These are phyloP conservation scores for Passalora sequoiae DNA, from an alignment of 2,329 filamentous ascomycete species.

Conservation along the genomic window DNA sequence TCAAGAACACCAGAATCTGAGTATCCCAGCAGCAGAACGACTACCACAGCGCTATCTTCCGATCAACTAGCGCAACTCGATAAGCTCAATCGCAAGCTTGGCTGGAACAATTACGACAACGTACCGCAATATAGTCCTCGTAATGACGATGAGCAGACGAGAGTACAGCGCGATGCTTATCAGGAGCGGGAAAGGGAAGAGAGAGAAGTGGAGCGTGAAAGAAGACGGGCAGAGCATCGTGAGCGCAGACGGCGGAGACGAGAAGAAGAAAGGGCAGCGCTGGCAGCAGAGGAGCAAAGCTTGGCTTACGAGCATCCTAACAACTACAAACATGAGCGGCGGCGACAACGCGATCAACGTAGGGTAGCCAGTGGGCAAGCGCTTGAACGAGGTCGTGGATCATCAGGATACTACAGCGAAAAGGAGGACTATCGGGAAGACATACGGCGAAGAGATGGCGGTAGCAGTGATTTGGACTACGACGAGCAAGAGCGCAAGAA, in stretches of 20 bases:
- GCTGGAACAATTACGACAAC: slow-evolving; percentile 39
- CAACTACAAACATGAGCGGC: slow-evolving; percentile 26
- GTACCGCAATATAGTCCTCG: slow-evolving; percentile 46
- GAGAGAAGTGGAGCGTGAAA: slow-evolving; percentile 26
- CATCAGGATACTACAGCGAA: slow-evolving; percentile 36
- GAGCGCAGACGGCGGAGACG: slow-evolving; percentile 41
- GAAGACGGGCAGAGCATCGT: slow-evolving; percentile 26
- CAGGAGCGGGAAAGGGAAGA: slow-evolving; percentile 37
- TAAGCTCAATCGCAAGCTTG: slow-evolving; percentile 54
- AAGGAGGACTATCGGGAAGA: slow-evolving; percentile 39
- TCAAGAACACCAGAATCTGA: slow-evolving; percentile 17
- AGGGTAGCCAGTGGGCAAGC: slow-evolving; percentile 45
- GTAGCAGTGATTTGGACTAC: slow-evolving; percentile 32
- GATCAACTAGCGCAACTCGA: slow-evolving; percentile 64
- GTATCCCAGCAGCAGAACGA: slow-evolving; percentile 25
- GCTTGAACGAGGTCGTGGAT: slow-evolving; percentile 35
- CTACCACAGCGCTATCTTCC: slow-evolving; percentile 41
- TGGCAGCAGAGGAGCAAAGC: slow-evolving; percentile 28
- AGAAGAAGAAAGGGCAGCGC: slow-evolving; percentile 36
- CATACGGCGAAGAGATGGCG: slow-evolving; percentile 39
- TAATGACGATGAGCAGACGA: slow-evolving; percentile 29
- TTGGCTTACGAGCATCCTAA: slow-evolving; percentile 24
- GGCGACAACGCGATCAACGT: slow-evolving; percentile 28
- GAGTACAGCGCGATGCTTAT: slow-evolving; percentile 32
- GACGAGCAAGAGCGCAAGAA: slow-evolving; percentile 40